These are phyloP conservation scores for Nannochloris sp. DNA, from an alignment of 139 green algal genomes.

Conservation along the genomic window DNA sequence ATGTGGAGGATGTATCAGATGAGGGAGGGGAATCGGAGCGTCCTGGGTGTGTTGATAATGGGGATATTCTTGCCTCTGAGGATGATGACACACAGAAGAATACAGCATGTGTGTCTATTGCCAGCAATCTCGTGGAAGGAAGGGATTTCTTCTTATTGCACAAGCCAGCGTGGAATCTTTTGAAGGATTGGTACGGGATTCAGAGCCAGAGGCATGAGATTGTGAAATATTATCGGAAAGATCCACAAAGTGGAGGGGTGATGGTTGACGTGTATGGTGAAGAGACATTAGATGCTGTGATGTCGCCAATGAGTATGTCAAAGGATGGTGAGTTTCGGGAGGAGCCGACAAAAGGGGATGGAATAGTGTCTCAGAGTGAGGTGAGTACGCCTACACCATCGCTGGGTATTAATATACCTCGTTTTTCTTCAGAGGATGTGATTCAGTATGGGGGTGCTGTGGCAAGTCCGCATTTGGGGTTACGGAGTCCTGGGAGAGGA, in stretches of 20 bases:
- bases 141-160: slow-evolving; percentile 31
- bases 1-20: no score
- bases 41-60: no score
- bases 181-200: slow-evolving; percentile 43
- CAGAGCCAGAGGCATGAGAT: slow-evolving; percentile 13
- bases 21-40: no score
- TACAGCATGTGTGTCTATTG: no score
- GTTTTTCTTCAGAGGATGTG: background rate
- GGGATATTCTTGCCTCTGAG: no score
- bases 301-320: background rate
- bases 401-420: no score
- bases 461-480: background rate
- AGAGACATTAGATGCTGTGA: background rate
- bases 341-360: no score
- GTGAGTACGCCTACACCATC: no score
- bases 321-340: background rate
- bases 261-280: background rate
- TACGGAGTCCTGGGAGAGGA: no score
- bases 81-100: no score
- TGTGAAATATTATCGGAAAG: background rate
- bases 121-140: slow-evolving; percentile 19
- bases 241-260: slow-evolving; percentile 12
- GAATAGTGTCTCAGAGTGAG: no score
- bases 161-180: slow-evolving; percentile 34
- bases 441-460: background rate